A percentile compares a stretch with the other conserved stretches of the same genome.
Conservation (phyloP, 768 basidiomycete genomes). For the Coprinellus micaceus region DNA sequence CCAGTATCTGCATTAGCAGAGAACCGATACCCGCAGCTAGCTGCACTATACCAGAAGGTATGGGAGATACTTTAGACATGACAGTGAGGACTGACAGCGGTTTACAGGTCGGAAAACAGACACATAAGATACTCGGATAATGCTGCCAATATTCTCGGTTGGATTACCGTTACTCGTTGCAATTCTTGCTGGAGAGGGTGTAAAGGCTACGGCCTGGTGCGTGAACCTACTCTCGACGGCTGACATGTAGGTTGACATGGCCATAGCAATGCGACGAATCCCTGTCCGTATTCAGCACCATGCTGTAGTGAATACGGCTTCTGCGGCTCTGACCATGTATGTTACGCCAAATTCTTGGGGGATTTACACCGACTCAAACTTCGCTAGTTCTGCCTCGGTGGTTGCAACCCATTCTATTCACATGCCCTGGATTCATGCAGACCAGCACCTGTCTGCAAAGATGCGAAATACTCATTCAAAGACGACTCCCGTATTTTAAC, state of each 20-base stretch:
- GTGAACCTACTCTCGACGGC: neutral
- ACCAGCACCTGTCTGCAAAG: conserved; percentile 70
- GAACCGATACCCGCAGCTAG: no score
- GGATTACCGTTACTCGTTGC: conserved; percentile 6
- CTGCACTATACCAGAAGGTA: no score
- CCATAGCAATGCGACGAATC: conserved; percentile 39
- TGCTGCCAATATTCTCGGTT: conserved; percentile 6
- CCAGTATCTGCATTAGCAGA: no score
- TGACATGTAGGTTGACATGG: neutral
- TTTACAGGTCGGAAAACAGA: no score
- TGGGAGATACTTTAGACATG: no score
- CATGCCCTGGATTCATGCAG: conserved; percentile 59
- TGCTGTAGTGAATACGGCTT: conserved; percentile 59
- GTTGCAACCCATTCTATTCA: conserved; percentile 80
- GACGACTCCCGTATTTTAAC: conserved; percentile 64
- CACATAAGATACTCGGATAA: neutral
- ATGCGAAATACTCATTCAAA: conserved; percentile 57
- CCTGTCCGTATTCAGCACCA: conserved; percentile 42
- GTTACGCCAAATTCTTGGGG: conserved; percentile 14
- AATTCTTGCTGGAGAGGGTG: conserved; percentile 7
- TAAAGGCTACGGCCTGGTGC: conserved; percentile 9
- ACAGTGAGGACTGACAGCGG: no score
- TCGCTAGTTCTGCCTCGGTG: conserved; percentile 72
- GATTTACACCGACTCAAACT: neutral
- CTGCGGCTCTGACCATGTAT: conserved; percentile 44